These are phyloP conservation scores for Corylus americana DNA, from an alignment of 306 rosid species.

Conservation along the genomic window DNA sequence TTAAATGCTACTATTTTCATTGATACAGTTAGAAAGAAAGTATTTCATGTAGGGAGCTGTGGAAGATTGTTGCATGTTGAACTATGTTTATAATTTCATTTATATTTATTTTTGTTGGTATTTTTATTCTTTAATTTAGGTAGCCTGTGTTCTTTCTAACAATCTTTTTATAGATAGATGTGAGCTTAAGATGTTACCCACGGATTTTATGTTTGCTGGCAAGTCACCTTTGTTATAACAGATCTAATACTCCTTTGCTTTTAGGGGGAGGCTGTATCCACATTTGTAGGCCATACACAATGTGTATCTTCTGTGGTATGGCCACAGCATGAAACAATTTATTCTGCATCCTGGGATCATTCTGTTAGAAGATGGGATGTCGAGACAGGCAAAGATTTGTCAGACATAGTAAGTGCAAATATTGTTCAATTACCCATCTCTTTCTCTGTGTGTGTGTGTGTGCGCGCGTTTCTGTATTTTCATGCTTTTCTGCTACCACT, in stretches of 20 bases:
- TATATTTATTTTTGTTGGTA: not conserved
- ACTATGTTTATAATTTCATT: not conserved
- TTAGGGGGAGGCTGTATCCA: constrained; percentile 71
- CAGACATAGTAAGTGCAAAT: constrained; percentile 58
- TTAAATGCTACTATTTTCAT: not conserved
- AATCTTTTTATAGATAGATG: not conserved
- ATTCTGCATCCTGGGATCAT: constrained; percentile 96
- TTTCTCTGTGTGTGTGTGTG: not conserved
- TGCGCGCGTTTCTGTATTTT: not conserved
- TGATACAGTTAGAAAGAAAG: not conserved
- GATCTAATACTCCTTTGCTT: constrained; percentile 17
- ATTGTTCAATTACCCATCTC: not conserved
- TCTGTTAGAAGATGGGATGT: constrained; percentile 84
- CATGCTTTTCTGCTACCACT: not conserved
- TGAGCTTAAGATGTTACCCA: not conserved
- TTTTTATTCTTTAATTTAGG: not conserved
- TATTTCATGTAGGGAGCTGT: not conserved
- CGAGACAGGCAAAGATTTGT: constrained; percentile 65
- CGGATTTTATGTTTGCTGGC: not conserved
- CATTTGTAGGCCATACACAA: constrained; percentile 91
- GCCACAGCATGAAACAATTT: constrained; percentile 68
- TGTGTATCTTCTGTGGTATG: constrained; percentile 81
- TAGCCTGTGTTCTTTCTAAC: not conserved
- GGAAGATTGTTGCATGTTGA: not conserved
- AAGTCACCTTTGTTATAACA: not conserved